These are phyloP conservation scores for Penicillium antarcticum DNA, from an alignment of 495 filamentous ascomycete species.

Conservation along the genomic window DNA sequence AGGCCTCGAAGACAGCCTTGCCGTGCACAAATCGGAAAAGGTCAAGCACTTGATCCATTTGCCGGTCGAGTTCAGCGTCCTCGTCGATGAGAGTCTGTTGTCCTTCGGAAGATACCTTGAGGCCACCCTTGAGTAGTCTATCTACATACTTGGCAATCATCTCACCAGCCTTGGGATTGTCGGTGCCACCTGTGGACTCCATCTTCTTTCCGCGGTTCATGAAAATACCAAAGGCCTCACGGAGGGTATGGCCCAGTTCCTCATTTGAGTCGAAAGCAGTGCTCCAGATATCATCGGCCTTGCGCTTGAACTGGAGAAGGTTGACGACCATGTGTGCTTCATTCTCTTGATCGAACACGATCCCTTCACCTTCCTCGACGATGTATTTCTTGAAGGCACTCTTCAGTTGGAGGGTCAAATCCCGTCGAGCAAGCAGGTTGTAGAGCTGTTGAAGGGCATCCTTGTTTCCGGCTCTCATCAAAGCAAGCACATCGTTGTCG, in stretches of 20 bases:
- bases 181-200: constrained; percentile 63
- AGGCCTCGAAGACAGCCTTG: constrained; percentile 96
- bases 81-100: constrained; percentile 69
- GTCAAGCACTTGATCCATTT: constrained; percentile 87
- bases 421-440: constrained; percentile 61
- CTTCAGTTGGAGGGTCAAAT: constrained; percentile 62
- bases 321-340: constrained; percentile 84
- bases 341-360: constrained; percentile 75
- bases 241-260: constrained; percentile 67
- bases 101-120: constrained; percentile 64
- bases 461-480: constrained; percentile 64
- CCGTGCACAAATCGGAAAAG: constrained; percentile 96
- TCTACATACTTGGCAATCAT: constrained; percentile 99
- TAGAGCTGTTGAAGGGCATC: constrained; percentile 73
- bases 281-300: constrained; percentile 69
- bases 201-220: constrained; percentile 80
- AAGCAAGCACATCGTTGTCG: constrained; percentile 56
- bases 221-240: constrained; percentile 82
- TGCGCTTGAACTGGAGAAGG: constrained; percentile 76
- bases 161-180: constrained; percentile 91
- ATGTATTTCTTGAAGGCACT: constrained; percentile 77
- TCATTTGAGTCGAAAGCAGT: constrained; percentile 73
- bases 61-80: constrained; percentile 82
- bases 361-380: constrained; percentile 64
- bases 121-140: constrained; percentile 77